These are phyloP conservation scores for Hyaloperonospora arabidopsidis DNA, from an alignment of 352 stramenopile species.

Conservation along the genomic window DNA sequence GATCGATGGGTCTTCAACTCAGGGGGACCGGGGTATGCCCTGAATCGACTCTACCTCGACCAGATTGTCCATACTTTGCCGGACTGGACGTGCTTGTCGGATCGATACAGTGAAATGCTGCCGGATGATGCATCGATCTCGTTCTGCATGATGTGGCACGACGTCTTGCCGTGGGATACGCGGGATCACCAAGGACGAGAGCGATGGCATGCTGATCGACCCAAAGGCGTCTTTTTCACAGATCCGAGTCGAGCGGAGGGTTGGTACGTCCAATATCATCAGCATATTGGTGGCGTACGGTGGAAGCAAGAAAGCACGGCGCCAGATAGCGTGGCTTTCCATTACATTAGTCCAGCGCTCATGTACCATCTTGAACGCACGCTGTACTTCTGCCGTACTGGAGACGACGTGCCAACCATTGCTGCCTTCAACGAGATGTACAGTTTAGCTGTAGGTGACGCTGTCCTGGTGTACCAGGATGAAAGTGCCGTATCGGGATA, in stretches of 20 bases:
- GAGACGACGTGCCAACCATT: slow-evolving; percentile 37
- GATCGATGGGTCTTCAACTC: slow-evolving; percentile 79
- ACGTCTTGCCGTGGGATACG: slow-evolving; percentile 65
- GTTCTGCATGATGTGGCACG: slow-evolving; percentile 83
- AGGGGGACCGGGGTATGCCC: slow-evolving; percentile 61
- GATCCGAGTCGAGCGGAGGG: slow-evolving; percentile 45
- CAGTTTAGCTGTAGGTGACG: slow-evolving; percentile 36
- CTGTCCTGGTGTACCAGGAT: slow-evolving; percentile 40
- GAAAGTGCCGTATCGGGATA: no score
- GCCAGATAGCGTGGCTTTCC: slow-evolving; percentile 64
- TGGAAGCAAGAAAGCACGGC: slow-evolving; percentile 42
- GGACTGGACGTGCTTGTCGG: slow-evolving; percentile 47
- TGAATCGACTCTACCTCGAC: slow-evolving; percentile 73
- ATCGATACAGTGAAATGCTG: slow-evolving; percentile 60
- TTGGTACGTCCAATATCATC: slow-evolving; percentile 72
- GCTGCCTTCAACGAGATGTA: slow-evolving; percentile 52
- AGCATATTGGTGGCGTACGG: slow-evolving; percentile 55
- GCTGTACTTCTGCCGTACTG: slow-evolving; percentile 59
- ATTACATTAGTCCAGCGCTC: slow-evolving; percentile 60
- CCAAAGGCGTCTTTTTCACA: slow-evolving; percentile 57
- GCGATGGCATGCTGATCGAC: slow-evolving; percentile 68
- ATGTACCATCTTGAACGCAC: slow-evolving; percentile 77
- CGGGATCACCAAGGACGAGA: slow-evolving; percentile 59
- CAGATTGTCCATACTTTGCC: slow-evolving; percentile 35
- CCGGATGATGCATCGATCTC: slow-evolving; percentile 74